phyloP scores from a whole-genome alignment of 2,329 filamentous ascomycete species.

The Ophiostoma triangulosporum region DNA sequence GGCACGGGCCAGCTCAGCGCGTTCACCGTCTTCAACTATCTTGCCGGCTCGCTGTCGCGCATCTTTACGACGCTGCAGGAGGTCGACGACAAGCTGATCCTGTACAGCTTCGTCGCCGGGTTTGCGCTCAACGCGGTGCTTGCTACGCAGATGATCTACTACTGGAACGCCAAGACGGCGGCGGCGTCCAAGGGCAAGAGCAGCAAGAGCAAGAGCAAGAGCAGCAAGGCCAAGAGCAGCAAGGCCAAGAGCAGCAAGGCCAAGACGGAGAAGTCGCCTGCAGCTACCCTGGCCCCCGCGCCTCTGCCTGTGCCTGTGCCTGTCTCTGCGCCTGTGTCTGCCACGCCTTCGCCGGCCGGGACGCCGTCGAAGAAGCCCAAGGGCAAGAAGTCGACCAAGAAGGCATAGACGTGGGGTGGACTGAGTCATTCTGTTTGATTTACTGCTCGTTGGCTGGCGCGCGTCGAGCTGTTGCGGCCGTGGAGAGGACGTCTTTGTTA shows the following conservation, averaged over 20 bases:
- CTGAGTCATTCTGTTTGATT: too few species aligned
- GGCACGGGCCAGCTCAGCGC: constrained; percentile 92
- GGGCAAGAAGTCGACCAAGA: constrained; percentile 8
- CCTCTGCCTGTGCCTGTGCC: neutral
- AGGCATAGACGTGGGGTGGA: neutral
- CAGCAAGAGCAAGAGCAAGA: neutral
- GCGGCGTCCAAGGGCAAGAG: constrained; percentile 16
- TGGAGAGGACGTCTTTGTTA: neutral
- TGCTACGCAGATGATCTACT: constrained; percentile 83
- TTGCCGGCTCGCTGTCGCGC: constrained; percentile 78
- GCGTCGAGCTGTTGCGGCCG: neutral
- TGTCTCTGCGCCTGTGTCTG: neutral
- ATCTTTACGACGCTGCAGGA: constrained; percentile 98
- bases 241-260: neutral
- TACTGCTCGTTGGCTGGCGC: too few species aligned
- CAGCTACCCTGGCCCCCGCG: neutral
- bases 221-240: neutral
- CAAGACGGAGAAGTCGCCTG: neutral
- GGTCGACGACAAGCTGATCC: constrained; percentile 89
- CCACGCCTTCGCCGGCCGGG: neutral
- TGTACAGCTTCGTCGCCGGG: constrained; percentile 86
- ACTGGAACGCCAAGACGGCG: constrained; percentile 58
- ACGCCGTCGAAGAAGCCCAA: constrained; percentile 6
- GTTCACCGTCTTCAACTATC: constrained; percentile 97
- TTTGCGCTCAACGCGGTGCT: constrained; percentile 82